These are phyloP conservation scores for Melocanna baccifera DNA, from an alignment of 176 grass and related monocot species.

Conservation along the genomic window DNA sequence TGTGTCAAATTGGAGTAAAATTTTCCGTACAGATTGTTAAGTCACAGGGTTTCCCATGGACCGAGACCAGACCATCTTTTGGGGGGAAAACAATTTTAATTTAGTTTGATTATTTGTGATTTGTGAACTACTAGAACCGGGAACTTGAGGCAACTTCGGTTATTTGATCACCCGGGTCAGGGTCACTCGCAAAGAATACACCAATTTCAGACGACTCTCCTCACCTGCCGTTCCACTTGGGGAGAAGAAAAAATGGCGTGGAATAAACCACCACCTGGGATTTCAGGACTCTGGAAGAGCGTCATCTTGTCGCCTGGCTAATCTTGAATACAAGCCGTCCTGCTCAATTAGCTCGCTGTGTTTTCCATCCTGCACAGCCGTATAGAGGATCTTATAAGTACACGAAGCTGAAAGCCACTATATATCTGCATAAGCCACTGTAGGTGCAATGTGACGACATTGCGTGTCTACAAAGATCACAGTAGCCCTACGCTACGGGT, in stretches of 20 bases:
- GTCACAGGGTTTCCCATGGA: background rate
- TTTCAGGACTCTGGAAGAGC: conserved; percentile 43
- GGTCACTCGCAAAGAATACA: conserved; percentile 35
- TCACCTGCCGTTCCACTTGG: conserved; percentile 12
- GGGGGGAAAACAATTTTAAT: background rate
- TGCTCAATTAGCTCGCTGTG: conserved; percentile 76
- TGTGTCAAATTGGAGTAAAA: conserved; percentile 1
- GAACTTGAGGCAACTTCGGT: background rate
- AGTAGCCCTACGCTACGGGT: background rate
- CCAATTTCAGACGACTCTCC: background rate
- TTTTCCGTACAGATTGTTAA: background rate
- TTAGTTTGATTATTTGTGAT: conserved; percentile 17
- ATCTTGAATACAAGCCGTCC: conserved; percentile 84
- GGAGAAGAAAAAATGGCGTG: conserved; percentile 14
- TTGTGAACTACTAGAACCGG: background rate
- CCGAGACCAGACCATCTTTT: background rate
- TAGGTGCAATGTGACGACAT: background rate
- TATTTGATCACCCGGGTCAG: background rate
- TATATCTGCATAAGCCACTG: background rate
- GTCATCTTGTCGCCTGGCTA: conserved; percentile 72
- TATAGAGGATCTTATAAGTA: conserved; percentile 5
- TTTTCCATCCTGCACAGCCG: conserved; percentile 63
- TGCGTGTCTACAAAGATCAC: background rate
- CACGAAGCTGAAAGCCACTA: background rate
- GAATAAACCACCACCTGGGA: conserved; percentile 25